Evolutionary conservation across 2,329 filamentous ascomycete genomes (phyloP), one percentile per base, ranked within the genome.

Genomic region (Ploettnerulaceae sp.): DNA sequence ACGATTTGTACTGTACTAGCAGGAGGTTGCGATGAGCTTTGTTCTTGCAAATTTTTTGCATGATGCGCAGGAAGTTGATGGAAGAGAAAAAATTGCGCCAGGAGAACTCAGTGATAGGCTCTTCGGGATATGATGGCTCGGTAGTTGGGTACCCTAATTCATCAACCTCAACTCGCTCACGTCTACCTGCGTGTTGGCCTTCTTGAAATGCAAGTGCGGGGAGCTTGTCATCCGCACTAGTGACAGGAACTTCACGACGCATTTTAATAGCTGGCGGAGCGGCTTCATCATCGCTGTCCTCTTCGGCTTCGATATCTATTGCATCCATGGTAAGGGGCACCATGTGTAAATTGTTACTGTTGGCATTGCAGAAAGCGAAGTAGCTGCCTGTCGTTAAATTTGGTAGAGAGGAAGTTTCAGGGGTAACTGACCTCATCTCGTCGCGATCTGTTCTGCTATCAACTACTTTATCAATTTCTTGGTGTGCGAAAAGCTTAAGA

Each of bases 21-120:
- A 97, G 77, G 11, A 98, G 75, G 66, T 95, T 95, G 45, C 93
- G 85, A 69, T 98, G 93, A 1, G 91, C 88, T 69, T 97, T 97
- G 68, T 87, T 79, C 60, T 95, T 94, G 69, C 90, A 96, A 49
- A 97, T 86, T 69, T 98, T 98, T 63, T 98, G 93, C 79, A 98
- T 87, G 49, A 96, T 83, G 55, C 94, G 89, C 15, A 98, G 75
- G 67, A 94, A 91, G 69, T 95, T 97, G 71, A 96, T 96, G 34
- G 86, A 80, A 1, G 89, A 86, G 72, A 95, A 95, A 72, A 97
- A 95, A 66, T 95, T 95, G 58, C 93, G 87, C 67, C 88, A 89
- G 9, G 88, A 95, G 70, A 90, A 97, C 60, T 83, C 82, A 1
- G 88, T 95, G 53, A 97, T 90, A 22, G 89, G 89, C 50, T 83